These are phyloP conservation scores for Boletus sp. DNA, from an alignment of 768 basidiomycete species.

Conservation along the genomic window DNA sequence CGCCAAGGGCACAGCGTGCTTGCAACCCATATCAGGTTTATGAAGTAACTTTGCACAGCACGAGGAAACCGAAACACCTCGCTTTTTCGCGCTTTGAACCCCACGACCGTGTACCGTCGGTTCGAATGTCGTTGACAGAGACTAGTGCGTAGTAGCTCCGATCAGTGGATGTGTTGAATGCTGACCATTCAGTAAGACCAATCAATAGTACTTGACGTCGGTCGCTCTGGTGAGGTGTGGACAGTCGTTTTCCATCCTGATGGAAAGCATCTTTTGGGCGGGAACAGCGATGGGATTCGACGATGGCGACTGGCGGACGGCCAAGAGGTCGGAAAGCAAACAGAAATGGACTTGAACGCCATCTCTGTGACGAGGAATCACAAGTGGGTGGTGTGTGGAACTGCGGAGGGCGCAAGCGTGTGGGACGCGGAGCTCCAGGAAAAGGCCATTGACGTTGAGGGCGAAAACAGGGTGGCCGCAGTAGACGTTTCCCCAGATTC, in stretches of 20 bases:
- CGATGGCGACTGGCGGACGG: neutral
- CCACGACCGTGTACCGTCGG: neutral
- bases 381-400: neutral
- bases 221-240: neutral
- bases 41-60: neutral
- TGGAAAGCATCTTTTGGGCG: neutral
- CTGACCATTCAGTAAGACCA: neutral
- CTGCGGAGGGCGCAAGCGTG: neutral
- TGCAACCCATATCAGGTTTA: neutral
- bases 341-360: neutral
- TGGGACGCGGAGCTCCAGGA: neutral
- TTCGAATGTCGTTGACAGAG: neutral
- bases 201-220: neutral
- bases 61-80: neutral
- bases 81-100: neutral
- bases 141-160: neutral
- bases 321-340: neutral
- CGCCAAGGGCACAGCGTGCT: neutral
- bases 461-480: neutral
- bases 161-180: neutral
- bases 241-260: neutral
- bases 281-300: neutral
- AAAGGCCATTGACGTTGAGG: neutral
- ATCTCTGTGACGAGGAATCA: neutral
- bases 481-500: neutral